Evolutionary conservation across 2,329 filamentous ascomycete species (phyloP).

Genomic region (Alternaria brassicae): DNA sequence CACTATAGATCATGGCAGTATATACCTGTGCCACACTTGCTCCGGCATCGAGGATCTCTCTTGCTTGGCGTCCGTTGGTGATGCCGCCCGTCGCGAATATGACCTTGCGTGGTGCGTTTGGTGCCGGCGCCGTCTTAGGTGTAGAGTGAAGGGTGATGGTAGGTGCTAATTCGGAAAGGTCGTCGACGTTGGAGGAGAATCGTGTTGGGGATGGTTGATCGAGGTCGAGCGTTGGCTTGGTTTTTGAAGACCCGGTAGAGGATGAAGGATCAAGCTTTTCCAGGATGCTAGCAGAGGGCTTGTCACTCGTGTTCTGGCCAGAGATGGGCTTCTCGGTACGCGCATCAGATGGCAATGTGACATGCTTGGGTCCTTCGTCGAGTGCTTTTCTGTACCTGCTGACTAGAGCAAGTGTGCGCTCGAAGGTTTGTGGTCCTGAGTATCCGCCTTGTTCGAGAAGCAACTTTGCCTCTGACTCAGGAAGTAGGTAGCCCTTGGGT

Average conservation of each 20-base stretch:
- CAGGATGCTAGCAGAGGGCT: slow-evolving; percentile 20
- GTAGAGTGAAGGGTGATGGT: slow-evolving; percentile 27
- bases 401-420: slow-evolving; percentile 79
- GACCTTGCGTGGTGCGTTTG: slow-evolving; percentile 65
- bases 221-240: slow-evolving; percentile 28
- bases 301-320: slow-evolving; percentile 19
- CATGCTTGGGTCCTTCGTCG: slow-evolving; percentile 53
- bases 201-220: slow-evolving; percentile 26
- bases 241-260: slow-evolving; percentile 13
- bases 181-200: slow-evolving; percentile 38
- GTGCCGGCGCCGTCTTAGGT: slow-evolving; percentile 33
- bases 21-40: slow-evolving; percentile 93
- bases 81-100: slow-evolving; percentile 96
- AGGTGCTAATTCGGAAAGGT: slow-evolving; percentile 41
- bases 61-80: slow-evolving; percentile 83
- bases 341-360: slow-evolving; percentile 14
- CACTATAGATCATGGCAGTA: slow-evolving; percentile 74
- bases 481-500: slow-evolving; percentile 70
- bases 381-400: slow-evolving; percentile 71
- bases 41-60: slow-evolving; percentile 83
- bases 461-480: slow-evolving; percentile 69
- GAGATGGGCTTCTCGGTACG: slow-evolving; percentile 14
- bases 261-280: slow-evolving; percentile 23
- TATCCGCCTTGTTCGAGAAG: slow-evolving; percentile 84
- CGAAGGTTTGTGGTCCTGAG: slow-evolving; percentile 88